Evolutionary conservation across 2,329 filamentous ascomycete species (phyloP), one percentile per base, ranked within the genome.

Genomic region (Lasiodiplodia sp.): DNA sequence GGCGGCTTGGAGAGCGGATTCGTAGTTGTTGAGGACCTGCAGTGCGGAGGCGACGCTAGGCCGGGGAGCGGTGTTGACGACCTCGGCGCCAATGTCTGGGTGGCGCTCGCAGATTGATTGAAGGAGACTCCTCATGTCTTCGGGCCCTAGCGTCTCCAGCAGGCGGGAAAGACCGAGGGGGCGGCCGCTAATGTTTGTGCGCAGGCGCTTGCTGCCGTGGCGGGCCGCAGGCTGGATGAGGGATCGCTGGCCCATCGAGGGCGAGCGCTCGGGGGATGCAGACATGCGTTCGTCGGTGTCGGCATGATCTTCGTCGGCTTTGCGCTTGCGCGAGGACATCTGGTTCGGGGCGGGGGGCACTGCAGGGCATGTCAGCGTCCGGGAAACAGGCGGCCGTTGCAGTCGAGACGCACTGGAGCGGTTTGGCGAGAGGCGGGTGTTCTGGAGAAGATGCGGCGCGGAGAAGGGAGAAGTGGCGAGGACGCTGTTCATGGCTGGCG

Each of bases 31-130:
- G 68, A 99, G 84, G 10, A 98, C 92, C 55, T 91, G 86, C 28
- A 98, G 84, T 0, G 93, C 94, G 11, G 93, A 92, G 51, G 88
- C 84, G 66, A 96, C 92, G 44, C 92, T 93, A 0, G 96, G 96
- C n/a, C 92, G 89, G 69, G 96, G 96, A 53, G 95, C 94, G 65
- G 91, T 89, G 66, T 90, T 87, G 38, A 94, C 89, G 55, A 99
- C 91, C 79, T 98, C 94, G 65, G 92, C 88, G 66, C 90, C 91
- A 71, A 99, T 91, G 72, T 92, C 90, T 4, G 94, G 93, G 77
- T 97, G 93, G 73, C 92, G 89, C 76, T 97, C 92, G 83, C 94
- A 97, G 77, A 99, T 92, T 67, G 92, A 91, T 78, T 94, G 92
- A n/a, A 99, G 86, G 1, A 97, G 90, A 44, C 88, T 89, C 73